Percentiles rank a stretch among this genome's conserved stretches.
These are phyloP conservation scores for Salix caprea DNA, from an alignment of 345 rosid species.

Conservation along the genomic window DNA sequence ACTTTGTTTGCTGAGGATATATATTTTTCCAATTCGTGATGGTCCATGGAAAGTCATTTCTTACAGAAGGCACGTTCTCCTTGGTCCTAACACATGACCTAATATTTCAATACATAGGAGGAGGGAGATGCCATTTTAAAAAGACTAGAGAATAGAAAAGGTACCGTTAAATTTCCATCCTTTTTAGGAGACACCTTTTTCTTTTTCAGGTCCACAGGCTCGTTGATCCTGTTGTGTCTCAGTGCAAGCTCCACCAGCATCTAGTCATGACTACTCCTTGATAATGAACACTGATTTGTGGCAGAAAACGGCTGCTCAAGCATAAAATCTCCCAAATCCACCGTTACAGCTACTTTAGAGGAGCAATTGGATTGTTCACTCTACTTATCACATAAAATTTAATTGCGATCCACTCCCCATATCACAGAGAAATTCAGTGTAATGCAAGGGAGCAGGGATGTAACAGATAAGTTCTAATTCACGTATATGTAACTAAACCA, in stretches of 20 bases:
- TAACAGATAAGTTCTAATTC: no score
- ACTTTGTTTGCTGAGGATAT: neutral
- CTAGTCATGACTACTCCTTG: neutral
- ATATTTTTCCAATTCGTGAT: no score
- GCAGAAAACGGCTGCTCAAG: neutral
- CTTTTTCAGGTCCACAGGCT: constrained; percentile 16
- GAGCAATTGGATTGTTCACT: neutral
- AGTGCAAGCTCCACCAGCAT: constrained; percentile 1
- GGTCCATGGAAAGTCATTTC: neutral
- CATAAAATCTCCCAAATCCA: neutral
- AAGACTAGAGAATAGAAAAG: neutral
- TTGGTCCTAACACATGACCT: neutral
- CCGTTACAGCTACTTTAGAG: neutral
- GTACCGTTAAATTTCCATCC: neutral
- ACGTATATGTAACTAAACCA: no score
- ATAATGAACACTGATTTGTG: neutral
- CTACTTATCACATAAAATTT: no score
- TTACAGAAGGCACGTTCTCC: neutral
- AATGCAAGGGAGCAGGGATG: no score
- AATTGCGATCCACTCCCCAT: no score
- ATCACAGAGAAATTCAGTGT: no score
- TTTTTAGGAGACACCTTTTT: constrained; percentile 9
- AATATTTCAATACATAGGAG: neutral
- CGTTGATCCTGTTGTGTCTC: neutral
- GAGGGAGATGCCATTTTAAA: neutral